Evolutionary conservation across 2,329 filamentous ascomycete genomes (phyloP).

Genomic region (Verticillium longisporum): DNA sequence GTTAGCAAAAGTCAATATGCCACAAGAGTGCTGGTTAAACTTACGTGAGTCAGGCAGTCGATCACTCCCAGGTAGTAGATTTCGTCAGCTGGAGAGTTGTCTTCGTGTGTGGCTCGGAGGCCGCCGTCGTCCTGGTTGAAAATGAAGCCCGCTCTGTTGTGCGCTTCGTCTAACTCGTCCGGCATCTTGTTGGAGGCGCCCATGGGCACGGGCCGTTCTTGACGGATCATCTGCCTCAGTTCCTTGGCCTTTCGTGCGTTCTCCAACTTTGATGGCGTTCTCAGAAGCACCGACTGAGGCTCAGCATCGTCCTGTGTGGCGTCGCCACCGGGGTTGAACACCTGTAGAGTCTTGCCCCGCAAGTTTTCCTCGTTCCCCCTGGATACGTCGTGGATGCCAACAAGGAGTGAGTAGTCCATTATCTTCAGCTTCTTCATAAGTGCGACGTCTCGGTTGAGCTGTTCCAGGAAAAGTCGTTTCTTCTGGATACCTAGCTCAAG

Average conservation of each 20-base stretch:
- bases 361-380: slow-evolving; percentile 95
- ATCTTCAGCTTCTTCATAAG: slow-evolving; percentile 85
- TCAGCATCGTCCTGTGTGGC: slow-evolving; percentile 49
- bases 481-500: slow-evolving; percentile 86
- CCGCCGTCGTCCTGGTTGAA: slow-evolving; percentile 95
- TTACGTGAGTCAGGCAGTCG: slow-evolving; percentile 93
- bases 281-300: slow-evolving; percentile 60
- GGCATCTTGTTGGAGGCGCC: slow-evolving; percentile 81
- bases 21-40: slow-evolving; percentile 25
- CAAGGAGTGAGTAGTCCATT: slow-evolving; percentile 96
- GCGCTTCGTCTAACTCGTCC: slow-evolving; percentile 72
- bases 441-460: slow-evolving; percentile 80
- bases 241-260: slow-evolving; percentile 86
- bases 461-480: slow-evolving; percentile 80
- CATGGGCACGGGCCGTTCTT: slow-evolving; percentile 89
- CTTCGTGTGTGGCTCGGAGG: slow-evolving; percentile 85
- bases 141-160: slow-evolving; percentile 63
- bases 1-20: slow-evolving; percentile 2
- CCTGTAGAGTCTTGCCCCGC: slow-evolving; percentile 79
- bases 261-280: slow-evolving; percentile 91
- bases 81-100: slow-evolving; percentile 77
- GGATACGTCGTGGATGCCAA: slow-evolving; percentile 86
- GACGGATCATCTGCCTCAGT: slow-evolving; percentile 83
- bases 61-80: slow-evolving; percentile 99
- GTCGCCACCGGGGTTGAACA: slow-evolving; percentile 85